Evolutionary conservation across 768 basidiomycete species (phyloP).

Genomic region (Pleurotus pulmonarius): DNA sequence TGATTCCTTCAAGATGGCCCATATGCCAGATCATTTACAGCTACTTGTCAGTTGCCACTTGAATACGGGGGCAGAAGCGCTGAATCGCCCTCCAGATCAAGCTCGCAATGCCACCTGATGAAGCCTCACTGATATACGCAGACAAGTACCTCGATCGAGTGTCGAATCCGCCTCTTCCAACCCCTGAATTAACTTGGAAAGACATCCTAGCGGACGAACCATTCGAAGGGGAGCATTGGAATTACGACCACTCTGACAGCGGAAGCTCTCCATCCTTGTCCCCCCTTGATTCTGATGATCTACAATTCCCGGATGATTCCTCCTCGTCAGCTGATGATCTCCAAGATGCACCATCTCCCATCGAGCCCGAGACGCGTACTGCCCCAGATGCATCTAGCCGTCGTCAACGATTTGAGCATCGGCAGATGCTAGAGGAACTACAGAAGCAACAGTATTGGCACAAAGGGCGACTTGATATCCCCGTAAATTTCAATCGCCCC

Average conservation of each 20-base stretch:
- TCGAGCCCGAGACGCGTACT: neutral
- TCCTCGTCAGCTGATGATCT: conserved; percentile 22
- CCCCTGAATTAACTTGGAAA: conserved; percentile 61
- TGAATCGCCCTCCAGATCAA: conserved; percentile 36
- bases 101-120: conserved; percentile 51
- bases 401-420: conserved; percentile 38
- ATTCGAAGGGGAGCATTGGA: conserved; percentile 85
- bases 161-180: conserved; percentile 37
- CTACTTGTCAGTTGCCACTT: conserved; percentile 49
- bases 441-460: conserved; percentile 73
- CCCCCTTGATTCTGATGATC: conserved; percentile 52
- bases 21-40: conserved; percentile 69
- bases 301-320: conserved; percentile 39
- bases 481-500: conserved; percentile 27
- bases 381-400: neutral
- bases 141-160: conserved; percentile 45
- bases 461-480: conserved; percentile 54
- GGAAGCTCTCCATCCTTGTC: conserved; percentile 69
- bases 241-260: conserved; percentile 43
- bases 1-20: conserved; percentile 40
- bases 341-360: neutral
- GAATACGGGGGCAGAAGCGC: neutral
- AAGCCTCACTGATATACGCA: conserved; percentile 49
- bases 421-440: conserved; percentile 60
- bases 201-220: conserved; percentile 81